Evolutionary conservation across 345 rosid species (phyloP), one percentile per base, ranked within the genome.

Genomic region (Hypericum androsaemum): DNA sequence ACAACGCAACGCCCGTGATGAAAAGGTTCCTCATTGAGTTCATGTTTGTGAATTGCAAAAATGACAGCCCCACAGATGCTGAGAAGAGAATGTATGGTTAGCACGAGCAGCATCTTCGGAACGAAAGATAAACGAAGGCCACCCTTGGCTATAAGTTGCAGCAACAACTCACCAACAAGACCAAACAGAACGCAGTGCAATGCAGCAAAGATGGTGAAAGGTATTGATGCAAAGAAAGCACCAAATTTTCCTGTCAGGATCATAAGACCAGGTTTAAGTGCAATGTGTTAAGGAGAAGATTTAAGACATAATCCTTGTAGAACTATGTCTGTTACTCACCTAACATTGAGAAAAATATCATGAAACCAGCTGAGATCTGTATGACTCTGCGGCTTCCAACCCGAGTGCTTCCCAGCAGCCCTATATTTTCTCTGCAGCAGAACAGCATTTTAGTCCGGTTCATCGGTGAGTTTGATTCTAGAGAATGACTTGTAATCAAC

Each of bases 21-120:
- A 94, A 94, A 62, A 94, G 90, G 63, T 86, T 88, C 60, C 99
- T 78, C 74, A 88, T 69, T n/a, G 97, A 88, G 76, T 94, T 94
- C 99, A 94, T 88, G 78, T 94, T 94, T 50, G 95, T 88, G 74
- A 88, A 94, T 71, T 94, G 99, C 64, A 94, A 64, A 63, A 94
- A 94, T 7, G 97, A 88, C 59, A 94, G 75, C 22, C 99, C 99
- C 61, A 86, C 89, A 6, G 97, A 86, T 64, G 94, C 97, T 86
- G 83, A 46, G 51, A 68, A 32, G 46, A 65, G 49, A 16, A 15
- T n/a, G 15, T 12, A 46, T 7, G 2, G 28, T 46, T 14, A 46
- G n/a, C n/a, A 44, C 7, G 8, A 5, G 8, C 3, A 32, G 8
- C 1, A n/a, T n/a, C n/a, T 46, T 32, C 38, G 3, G 12, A 47